Evolutionary conservation across 2,329 filamentous ascomycete genomes (phyloP).

Genomic region (Cytospora mali): DNA sequence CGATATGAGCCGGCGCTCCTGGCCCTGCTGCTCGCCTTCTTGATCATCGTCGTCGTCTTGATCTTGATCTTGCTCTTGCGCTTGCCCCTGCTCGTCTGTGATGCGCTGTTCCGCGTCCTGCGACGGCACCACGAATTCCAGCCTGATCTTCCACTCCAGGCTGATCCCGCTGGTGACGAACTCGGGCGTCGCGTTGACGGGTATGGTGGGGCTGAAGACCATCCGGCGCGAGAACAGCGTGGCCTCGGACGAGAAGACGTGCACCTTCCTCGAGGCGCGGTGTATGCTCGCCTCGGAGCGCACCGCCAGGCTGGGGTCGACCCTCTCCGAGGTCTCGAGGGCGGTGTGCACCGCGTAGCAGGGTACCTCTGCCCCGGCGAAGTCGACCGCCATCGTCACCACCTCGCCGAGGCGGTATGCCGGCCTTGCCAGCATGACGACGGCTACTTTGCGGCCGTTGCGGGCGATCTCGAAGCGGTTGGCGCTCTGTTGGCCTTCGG

Average conservation of each 20-base stretch:
- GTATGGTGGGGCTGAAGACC: slow-evolving; percentile 82
- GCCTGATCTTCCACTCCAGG: slow-evolving; percentile 83
- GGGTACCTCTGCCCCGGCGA: slow-evolving; percentile 73
- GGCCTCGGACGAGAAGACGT: slow-evolving; percentile 78
- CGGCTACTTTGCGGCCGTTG: slow-evolving; percentile 87
- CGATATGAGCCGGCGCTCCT: slow-evolving; percentile 34
- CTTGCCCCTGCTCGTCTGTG: slow-evolving; percentile 34
- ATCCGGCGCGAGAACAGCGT: slow-evolving; percentile 79
- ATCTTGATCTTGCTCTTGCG: slow-evolving; percentile 28
- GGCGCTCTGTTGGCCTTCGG: slow-evolving; percentile 73
- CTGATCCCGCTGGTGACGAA: slow-evolving; percentile 89
- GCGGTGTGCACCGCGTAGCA: slow-evolving; percentile 85
- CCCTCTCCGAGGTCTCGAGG: slow-evolving; percentile 83
- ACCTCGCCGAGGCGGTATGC: slow-evolving; percentile 88
- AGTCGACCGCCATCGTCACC: slow-evolving; percentile 82
- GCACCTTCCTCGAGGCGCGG: slow-evolving; percentile 80
- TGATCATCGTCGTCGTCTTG: slow-evolving; percentile 18
- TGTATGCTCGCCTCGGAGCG: slow-evolving; percentile 84
- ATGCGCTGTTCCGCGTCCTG: slow-evolving; percentile 34
- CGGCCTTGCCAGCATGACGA: slow-evolving; percentile 84
- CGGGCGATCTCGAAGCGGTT: slow-evolving; percentile 95
- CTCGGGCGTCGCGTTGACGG: slow-evolving; percentile 80
- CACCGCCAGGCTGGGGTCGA: slow-evolving; percentile 78
- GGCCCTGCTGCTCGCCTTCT: slow-evolving; percentile 19
- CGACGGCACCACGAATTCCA: slow-evolving; percentile 88